Percentiles rank a stretch among this genome's conserved stretches.
These are phyloP conservation scores for Lupinus albus DNA, from an alignment of 306 rosid genomes.

Conservation along the genomic window DNA sequence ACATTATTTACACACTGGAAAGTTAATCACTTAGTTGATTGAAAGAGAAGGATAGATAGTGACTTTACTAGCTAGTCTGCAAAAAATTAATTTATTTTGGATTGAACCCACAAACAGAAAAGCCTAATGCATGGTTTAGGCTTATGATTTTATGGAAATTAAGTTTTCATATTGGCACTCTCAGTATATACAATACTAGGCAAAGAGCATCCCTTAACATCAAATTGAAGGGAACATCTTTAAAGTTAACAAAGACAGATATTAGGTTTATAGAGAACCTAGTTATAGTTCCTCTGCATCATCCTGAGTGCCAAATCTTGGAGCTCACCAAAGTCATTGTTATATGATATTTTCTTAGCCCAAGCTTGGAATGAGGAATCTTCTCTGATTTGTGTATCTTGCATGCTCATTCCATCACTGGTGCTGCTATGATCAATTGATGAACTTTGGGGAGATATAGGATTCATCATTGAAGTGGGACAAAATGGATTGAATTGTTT, in stretches of 20 bases:
- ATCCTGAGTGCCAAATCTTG: constrained; percentile 73
- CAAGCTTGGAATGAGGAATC: constrained; percentile 43
- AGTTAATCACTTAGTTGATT: not conserved
- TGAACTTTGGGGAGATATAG: constrained; percentile 72
- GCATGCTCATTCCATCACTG: constrained; percentile 47
- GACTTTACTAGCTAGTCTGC: constrained; percentile 15
- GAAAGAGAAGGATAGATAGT: not conserved
- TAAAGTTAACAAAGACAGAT: constrained; percentile 10
- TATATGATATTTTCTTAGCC: constrained; percentile 47
- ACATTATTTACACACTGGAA: constrained; percentile 34
- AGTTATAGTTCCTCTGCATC: constrained; percentile 64
- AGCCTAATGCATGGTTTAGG: constrained; percentile 27
- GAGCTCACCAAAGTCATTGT: constrained; percentile 68
- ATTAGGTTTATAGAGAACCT: constrained; percentile 24
- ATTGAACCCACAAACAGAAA: constrained; percentile 7
- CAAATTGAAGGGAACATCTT: not conserved
- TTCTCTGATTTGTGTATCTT: constrained; percentile 48
- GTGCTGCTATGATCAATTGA: constrained; percentile 50
- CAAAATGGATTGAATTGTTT: constrained; percentile 39
- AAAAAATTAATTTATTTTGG: not conserved
- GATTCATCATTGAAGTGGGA: constrained; percentile 49
- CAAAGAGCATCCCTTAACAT: constrained; percentile 19
- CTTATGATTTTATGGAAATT: constrained; percentile 10
- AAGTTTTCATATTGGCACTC: constrained; percentile 20
- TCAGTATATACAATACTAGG: constrained; percentile 35